Conservation (phyloP, 441 rosid species). For the Raphanus hybrid region DNA sequence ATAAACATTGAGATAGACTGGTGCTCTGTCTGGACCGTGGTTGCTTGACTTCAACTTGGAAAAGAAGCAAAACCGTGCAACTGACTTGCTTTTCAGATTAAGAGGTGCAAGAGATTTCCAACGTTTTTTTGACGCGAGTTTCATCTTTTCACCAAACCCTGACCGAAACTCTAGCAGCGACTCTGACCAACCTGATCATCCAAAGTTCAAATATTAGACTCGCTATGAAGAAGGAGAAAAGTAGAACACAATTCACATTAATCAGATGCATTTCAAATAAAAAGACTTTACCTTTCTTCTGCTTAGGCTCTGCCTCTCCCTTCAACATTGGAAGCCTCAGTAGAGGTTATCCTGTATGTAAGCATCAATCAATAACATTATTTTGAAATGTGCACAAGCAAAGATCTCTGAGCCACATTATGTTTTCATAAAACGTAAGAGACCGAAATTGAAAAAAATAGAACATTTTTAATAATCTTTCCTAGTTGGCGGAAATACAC, state of each 20-base stretch:
- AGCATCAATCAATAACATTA: conserved; percentile 27
- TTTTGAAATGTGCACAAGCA: conserved; percentile 31
- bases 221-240: background rate
- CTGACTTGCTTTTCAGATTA: conserved; percentile 59
- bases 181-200: conserved; percentile 49
- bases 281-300: conserved; percentile 31
- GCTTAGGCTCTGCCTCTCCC: conserved; percentile 28
- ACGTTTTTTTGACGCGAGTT: conserved; percentile 55
- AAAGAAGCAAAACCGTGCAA: conserved; percentile 60
- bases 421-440: conserved; percentile 31
- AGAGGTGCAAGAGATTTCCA: conserved; percentile 57
- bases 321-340: conserved; percentile 42
- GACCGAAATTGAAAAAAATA: conserved; percentile 10
- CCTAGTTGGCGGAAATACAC: conserved; percentile 32
- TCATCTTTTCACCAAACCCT: conserved; percentile 52
- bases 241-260: background rate
- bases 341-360: conserved; percentile 38
- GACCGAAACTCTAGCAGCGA: conserved; percentile 41
- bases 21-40: conserved; percentile 55
- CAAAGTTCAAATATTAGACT: conserved; percentile 1
- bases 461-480: conserved; percentile 9
- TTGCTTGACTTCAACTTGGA: conserved; percentile 57
- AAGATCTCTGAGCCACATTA: conserved; percentile 32
- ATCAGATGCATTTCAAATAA: background rate
- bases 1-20: conserved; percentile 79